A percentile compares a stretch with the other conserved stretches of the same genome.
Evolutionary conservation across 164 flowering plant genomes (phyloP).

Genomic region (Magnolia officinalis): DNA sequence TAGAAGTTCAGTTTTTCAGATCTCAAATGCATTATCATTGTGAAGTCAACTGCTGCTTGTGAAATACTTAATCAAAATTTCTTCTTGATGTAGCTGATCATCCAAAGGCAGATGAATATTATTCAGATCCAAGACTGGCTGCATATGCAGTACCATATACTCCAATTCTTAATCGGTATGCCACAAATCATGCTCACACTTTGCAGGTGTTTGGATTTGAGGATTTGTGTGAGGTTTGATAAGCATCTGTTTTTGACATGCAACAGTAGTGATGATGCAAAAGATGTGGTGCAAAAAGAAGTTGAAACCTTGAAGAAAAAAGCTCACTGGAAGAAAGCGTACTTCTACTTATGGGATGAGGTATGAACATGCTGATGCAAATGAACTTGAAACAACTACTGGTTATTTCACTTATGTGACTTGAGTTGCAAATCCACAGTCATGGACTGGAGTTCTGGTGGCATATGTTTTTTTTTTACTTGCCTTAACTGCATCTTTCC

Average conservation of each 20-base stretch:
- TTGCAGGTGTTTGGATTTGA: constrained; percentile 4
- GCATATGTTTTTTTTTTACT: not conserved
- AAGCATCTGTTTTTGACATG: constrained; percentile 24
- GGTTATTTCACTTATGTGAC: not conserved
- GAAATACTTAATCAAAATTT: not conserved
- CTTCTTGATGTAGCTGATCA: constrained; percentile 56
- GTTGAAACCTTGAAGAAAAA: constrained; percentile 75
- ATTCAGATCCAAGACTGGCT: constrained; percentile 82
- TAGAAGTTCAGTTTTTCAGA: not conserved
- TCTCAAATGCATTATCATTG: not conserved
- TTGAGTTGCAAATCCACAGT: not conserved
- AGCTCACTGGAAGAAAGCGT: constrained; percentile 88
- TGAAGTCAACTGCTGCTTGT: not conserved
- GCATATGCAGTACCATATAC: constrained; percentile 93
- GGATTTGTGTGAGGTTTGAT: constrained; percentile 13
- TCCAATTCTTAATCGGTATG: constrained; percentile 62
- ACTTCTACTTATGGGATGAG: constrained; percentile 99
- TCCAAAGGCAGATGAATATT: constrained; percentile 90
- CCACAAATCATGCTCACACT: constrained; percentile 11
- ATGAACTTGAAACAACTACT: not conserved
- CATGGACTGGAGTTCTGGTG: constrained; percentile 2
- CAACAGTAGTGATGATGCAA: constrained; percentile 53
- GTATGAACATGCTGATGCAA: constrained; percentile 31
- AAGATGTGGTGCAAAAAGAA: constrained; percentile 66
- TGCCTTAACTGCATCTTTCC: not conserved